Base-by-base conservation (phyloP, 1,284 basidiomycete species). In the Phellopilus nigrolimitatus region DNA sequence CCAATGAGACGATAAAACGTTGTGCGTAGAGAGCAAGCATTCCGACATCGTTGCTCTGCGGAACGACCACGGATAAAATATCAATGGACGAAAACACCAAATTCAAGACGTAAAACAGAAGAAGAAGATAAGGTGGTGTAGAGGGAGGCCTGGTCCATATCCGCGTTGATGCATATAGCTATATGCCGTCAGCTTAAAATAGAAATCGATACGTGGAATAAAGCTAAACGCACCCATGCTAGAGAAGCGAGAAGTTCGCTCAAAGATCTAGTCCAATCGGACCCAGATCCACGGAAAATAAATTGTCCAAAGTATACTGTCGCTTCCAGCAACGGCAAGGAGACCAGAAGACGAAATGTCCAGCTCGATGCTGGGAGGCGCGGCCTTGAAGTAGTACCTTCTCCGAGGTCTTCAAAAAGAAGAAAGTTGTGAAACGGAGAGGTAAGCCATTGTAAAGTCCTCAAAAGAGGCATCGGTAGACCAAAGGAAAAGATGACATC, bases 391-490 rank as follows among this genome's bases (percentile, higher is more conserved):
- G 0, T 65, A 61, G 7, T 71, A 64, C 44, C 44, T 30, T 72
- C 74, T 33, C 69, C 67, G 15, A 82, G 64, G 63, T 82, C 79
- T 45, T 76, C 70, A 4, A 75, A 61, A 6, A 68, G 66, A 49
- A 83, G 61, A 58, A 82, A 82, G 62, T 76, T 74, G 17, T 63
- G 64, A 59, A 81, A 79, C 1, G 79, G 79, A 28, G 67, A 63
- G 34, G 63, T 62, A 34, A 76, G 44, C n/a, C 47, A 56, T 37
- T 51, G 58, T 53, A 66, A 65, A 39, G 61, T 25, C 24, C 51
- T 57, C 42, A 57, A 61, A 9, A 74, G 22, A 15, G 55, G 30
- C 51, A 63, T 66, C 22, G 71, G 70, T 13, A 64, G 52, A 13
- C 51, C 52, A 19, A 68, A 7, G 12, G 36, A 27, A 27, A 12